Evolutionary conservation across 805 yeast genomes (phyloP).

Genomic region (Nakazawaea ernobii): DNA sequence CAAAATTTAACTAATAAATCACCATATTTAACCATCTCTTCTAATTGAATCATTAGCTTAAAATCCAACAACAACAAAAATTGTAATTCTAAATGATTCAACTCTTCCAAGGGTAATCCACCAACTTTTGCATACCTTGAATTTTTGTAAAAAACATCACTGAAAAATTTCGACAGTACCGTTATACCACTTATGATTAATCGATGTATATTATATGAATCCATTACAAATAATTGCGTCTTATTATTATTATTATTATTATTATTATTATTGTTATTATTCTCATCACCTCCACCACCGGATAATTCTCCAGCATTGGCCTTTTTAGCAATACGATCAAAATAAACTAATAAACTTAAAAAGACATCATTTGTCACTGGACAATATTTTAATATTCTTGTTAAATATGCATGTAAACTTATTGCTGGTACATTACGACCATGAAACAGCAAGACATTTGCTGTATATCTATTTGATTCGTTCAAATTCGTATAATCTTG

Average conservation of each 20-base stretch:
- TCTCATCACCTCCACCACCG: conserved; percentile 1
- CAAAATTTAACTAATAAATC: conserved; percentile 81
- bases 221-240: conserved; percentile 84
- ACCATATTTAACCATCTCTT: conserved; percentile 87
- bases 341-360: conserved; percentile 81
- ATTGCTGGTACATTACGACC: conserved; percentile 98
- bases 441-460: conserved; percentile 82
- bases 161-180: conserved; percentile 89
- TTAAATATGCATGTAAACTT: conserved; percentile 79
- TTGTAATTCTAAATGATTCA: conserved; percentile 88
- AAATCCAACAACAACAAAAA: conserved; percentile 82
- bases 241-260: conserved; percentile 16
- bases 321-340: conserved; percentile 87
- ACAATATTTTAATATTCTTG: conserved; percentile 90
- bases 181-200: conserved; percentile 92
- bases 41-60: conserved; percentile 78
- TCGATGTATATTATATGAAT: conserved; percentile 91
- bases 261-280: conserved; percentile 10
- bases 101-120: conserved; percentile 87
- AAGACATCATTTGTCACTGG: conserved; percentile 98
- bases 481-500: conserved; percentile 13
- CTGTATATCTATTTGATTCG: conserved; percentile 44
- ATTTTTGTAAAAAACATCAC: conserved; percentile 92
- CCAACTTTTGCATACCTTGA: conserved; percentile 94
- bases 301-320: conserved; percentile 47